A percentile compares a stretch with the other conserved stretches of the same genome.
These are phyloP conservation scores for Theileria orientalis DNA, from an alignment of 169 alveolate genomes.

Conservation along the genomic window DNA sequence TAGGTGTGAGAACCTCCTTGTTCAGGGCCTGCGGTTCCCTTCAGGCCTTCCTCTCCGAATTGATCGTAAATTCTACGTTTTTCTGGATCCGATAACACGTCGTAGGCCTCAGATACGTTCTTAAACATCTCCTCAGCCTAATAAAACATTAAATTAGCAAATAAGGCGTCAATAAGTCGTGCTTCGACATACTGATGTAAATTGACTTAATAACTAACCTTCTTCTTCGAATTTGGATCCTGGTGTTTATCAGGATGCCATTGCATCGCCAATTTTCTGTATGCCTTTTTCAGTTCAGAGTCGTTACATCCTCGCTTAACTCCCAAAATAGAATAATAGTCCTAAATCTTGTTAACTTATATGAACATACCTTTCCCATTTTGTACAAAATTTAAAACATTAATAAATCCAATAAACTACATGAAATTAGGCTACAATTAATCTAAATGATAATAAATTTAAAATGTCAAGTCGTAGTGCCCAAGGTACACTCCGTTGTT, in stretches of 20 bases:
- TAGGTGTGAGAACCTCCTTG: conserved; percentile 61
- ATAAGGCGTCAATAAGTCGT: background rate
- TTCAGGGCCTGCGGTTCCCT: conserved; percentile 79
- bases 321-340: conserved; percentile 73
- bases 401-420: background rate
- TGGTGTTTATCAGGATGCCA: conserved; percentile 97
- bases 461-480: no score
- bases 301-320: conserved; percentile 75
- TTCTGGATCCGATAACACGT: conserved; percentile 92
- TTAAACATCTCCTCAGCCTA: conserved; percentile 87
- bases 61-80: conserved; percentile 92
- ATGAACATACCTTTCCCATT: conserved; percentile 54
- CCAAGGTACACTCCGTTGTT: no score
- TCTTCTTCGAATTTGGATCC: conserved; percentile 76
- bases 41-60: conserved; percentile 93
- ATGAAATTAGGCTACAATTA: background rate
- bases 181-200: background rate
- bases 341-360: conserved; percentile 22
- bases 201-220: conserved; percentile 12
- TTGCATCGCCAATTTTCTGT: conserved; percentile 86
- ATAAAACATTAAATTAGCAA: background rate
- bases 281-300: conserved; percentile 90
- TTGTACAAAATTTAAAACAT: background rate
- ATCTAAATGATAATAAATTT: no score
- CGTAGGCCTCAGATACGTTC: conserved; percentile 92